Evolutionary conservation across 2,329 filamentous ascomycete genomes (phyloP).

Genomic region (Catunica adiposa): DNA sequence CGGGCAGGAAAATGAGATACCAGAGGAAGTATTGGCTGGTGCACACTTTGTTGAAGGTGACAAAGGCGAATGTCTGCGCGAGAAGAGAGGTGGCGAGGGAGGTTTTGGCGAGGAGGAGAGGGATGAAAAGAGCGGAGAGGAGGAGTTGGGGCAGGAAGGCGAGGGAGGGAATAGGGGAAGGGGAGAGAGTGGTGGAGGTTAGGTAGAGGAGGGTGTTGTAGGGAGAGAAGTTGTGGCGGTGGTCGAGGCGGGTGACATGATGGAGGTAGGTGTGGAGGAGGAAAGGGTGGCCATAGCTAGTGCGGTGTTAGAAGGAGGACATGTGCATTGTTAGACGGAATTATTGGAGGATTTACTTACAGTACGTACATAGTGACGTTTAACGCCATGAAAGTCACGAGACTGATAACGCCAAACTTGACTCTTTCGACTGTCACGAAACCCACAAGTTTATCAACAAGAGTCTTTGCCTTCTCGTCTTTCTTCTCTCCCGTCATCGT

Average conservation of each 20-base stretch:
- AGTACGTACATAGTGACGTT: slow-evolving; percentile 65
- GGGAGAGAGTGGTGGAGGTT: slow-evolving; percentile 45
- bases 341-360: slow-evolving; percentile 28
- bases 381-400: slow-evolving; percentile 54
- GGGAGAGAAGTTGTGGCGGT: slow-evolving; percentile 94
- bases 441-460: slow-evolving; percentile 16
- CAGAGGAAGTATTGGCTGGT: slow-evolving; percentile 99
- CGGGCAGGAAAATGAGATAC: slow-evolving; percentile 87
- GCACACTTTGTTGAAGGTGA: slow-evolving; percentile 97
- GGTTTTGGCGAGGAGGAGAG: slow-evolving; percentile 60
- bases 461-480: slow-evolving; percentile 6
- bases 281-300: slow-evolving; percentile 63
- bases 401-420: slow-evolving; percentile 43
- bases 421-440: slow-evolving; percentile 41
- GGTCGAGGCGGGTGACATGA: slow-evolving; percentile 82
- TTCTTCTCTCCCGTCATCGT: slow-evolving; percentile 20
- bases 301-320: slow-evolving; percentile 11
- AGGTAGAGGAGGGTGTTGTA: slow-evolving; percentile 89
- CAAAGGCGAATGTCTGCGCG: slow-evolving; percentile 91
- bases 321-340: background rate
- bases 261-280: slow-evolving; percentile 82
- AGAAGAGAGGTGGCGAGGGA: slow-evolving; percentile 74
- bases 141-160: slow-evolving; percentile 81
- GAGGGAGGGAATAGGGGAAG: slow-evolving; percentile 49
- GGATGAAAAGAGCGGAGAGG: slow-evolving; percentile 61